Percentiles rank a stretch among this genome's conserved stretches.
These are phyloP conservation scores for Ilyonectria robusta DNA, from an alignment of 2,329 filamentous ascomycete species.

Conservation along the genomic window DNA sequence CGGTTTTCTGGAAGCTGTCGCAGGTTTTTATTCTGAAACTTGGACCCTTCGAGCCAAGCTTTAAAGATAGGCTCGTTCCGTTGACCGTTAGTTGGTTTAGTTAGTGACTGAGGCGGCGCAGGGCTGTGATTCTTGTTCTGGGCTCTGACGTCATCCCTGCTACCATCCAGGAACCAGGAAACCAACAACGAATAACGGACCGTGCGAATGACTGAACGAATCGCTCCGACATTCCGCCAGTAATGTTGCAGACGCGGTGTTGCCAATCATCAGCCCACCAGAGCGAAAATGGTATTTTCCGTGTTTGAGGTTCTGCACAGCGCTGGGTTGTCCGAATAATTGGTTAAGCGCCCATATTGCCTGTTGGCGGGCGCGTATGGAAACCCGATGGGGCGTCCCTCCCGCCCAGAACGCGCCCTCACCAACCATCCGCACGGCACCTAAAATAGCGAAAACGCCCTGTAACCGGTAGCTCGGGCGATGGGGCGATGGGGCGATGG, in stretches of 20 bases:
- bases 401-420: not conserved
- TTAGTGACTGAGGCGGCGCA: not conserved
- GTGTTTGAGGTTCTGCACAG: conserved; percentile 15
- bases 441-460: conserved; percentile 5
- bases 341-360: conserved; percentile 6
- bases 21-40: conserved; percentile 41
- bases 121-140: not conserved
- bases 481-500: not conserved
- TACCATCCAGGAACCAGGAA: not conserved
- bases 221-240: not conserved
- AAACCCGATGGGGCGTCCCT: conserved; percentile 2
- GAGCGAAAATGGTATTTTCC: not conserved
- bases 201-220: not conserved
- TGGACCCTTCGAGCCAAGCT: not conserved
- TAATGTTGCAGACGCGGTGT: not conserved
- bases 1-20: conserved; percentile 41
- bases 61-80: not conserved
- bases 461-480: not conserved
- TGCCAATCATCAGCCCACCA: conserved; percentile 1
- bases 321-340: conserved; percentile 1
- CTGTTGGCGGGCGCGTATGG: conserved; percentile 1
- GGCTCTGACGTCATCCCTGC: not conserved
- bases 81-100: not conserved
- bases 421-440: not conserved
- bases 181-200: not conserved